Evolutionary conservation across 164 flowering plant genomes (phyloP).

Genomic region (Annona cherimola): DNA sequence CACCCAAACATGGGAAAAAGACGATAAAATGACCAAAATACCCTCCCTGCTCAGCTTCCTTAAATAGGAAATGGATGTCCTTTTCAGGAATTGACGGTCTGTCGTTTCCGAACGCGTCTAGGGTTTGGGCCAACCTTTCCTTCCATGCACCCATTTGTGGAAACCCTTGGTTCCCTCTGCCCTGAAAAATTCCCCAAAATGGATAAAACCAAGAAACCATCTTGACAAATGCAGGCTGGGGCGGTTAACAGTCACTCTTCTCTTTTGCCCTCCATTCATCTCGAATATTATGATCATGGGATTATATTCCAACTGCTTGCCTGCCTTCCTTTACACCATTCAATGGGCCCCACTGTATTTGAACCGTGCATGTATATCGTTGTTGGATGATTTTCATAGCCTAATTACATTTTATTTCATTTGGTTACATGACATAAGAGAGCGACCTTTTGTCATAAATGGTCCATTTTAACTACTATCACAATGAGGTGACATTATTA

Average conservation of each 20-base stretch:
- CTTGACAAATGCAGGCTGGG: constrained; percentile 9
- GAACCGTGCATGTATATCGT: too few relatives aligned
- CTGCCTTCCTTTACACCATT: too few relatives aligned
- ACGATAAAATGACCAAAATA: constrained; percentile 3
- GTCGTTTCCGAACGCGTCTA: constrained; percentile 23
- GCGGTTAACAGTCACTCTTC: constrained; percentile 20
- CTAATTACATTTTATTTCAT: too few relatives aligned
- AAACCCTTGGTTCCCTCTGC: constrained; percentile 12
- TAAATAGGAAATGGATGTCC: constrained; percentile 4
- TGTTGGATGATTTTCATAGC: too few relatives aligned
- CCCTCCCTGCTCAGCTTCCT: background rate
- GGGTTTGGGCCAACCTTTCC: constrained; percentile 25
- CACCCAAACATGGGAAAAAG: constrained; percentile 8
- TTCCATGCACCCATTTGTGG: constrained; percentile 7
- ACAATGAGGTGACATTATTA: too few relatives aligned
- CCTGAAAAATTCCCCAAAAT: constrained; percentile 10
- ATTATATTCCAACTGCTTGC: too few relatives aligned
- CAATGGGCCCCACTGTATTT: too few relatives aligned
- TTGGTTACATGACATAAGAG: too few relatives aligned
- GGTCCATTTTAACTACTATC: too few relatives aligned
- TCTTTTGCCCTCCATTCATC: constrained; percentile 7
- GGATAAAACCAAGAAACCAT: constrained; percentile 11
- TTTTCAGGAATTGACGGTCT: constrained; percentile 18
- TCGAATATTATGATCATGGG: too few relatives aligned
- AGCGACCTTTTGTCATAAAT: too few relatives aligned